Percentiles rank a stretch among this genome's conserved stretches.
Evolutionary conservation across 352 stramenopile genomes (phyloP).

Genomic region (Phytophthora meadii): DNA sequence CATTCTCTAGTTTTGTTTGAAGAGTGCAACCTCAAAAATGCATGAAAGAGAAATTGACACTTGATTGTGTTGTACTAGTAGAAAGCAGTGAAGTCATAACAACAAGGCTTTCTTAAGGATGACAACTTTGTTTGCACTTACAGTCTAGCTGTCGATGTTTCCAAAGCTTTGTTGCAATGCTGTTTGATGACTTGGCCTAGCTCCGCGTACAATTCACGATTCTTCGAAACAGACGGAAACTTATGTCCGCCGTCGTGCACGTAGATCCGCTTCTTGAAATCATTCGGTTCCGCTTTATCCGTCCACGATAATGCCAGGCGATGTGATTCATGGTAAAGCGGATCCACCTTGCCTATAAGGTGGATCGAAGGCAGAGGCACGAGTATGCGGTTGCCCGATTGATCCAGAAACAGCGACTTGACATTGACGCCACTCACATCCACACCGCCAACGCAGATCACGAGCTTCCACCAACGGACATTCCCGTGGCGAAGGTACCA

Average conservation of each 20-base stretch:
- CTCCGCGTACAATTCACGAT: conserved; percentile 34
- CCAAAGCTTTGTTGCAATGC: conserved; percentile 30
- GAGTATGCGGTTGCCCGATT: conserved; percentile 27
- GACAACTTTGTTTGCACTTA: conserved; percentile 3
- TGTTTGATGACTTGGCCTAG: conserved; percentile 28
- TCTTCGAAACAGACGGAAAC: conserved; percentile 43
- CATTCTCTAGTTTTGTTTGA: background rate
- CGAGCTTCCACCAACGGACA: conserved; percentile 47
- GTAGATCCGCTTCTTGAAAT: conserved; percentile 35
- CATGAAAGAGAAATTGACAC: too few relatives aligned
- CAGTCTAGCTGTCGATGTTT: conserved; percentile 7
- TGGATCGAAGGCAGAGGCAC: conserved; percentile 53
- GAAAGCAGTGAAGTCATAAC: too few relatives aligned
- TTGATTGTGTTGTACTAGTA: too few relatives aligned
- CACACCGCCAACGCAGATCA: conserved; percentile 46
- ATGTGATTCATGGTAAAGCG: conserved; percentile 55
- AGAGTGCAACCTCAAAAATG: background rate
- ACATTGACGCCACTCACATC: conserved; percentile 41
- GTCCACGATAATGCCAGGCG: conserved; percentile 42
- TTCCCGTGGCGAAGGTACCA: conserved; percentile 38
- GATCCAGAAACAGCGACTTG: conserved; percentile 47
- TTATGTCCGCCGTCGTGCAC: conserved; percentile 47
- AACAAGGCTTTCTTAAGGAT: too few relatives aligned
- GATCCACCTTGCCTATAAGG: conserved; percentile 67
- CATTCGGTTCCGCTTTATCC: conserved; percentile 11